These are phyloP conservation scores for Leptographium radiaticola DNA, from an alignment of 2,329 filamentous ascomycete species.

Conservation along the genomic window DNA sequence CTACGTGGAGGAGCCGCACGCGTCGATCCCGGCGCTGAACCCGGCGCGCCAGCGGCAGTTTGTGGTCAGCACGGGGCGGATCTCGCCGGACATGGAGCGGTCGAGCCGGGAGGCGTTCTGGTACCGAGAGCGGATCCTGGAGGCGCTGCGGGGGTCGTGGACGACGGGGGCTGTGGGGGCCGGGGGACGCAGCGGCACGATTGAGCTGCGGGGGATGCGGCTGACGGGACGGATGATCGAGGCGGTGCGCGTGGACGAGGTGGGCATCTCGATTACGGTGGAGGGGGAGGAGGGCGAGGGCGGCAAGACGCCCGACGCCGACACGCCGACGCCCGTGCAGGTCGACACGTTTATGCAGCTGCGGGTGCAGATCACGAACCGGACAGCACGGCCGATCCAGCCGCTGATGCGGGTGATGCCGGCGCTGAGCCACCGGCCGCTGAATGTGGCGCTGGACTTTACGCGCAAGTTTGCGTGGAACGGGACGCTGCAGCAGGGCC, in stretches of 20 bases:
- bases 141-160: constrained; percentile 60
- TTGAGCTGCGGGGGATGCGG: constrained; percentile 66
- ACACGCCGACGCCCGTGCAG: constrained; percentile 15
- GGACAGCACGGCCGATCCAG: constrained; percentile 51
- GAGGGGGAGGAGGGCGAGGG: constrained; percentile 37
- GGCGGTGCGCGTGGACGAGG: constrained; percentile 65
- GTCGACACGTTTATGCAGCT: constrained; percentile 58
- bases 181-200: constrained; percentile 37
- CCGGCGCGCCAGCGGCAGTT: constrained; percentile 81
- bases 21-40: constrained; percentile 67
- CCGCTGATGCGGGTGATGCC: constrained; percentile 68
- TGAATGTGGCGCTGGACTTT: constrained; percentile 63
- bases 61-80: constrained; percentile 68
- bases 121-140: constrained; percentile 74
- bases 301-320: constrained; percentile 9
- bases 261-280: constrained; percentile 53
- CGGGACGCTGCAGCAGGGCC: constrained; percentile 63
- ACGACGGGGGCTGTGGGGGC: constrained; percentile 40
- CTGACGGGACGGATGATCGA: constrained; percentile 71
- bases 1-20: constrained; percentile 63
- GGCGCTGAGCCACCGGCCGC: constrained; percentile 58
- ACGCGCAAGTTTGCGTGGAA: constrained; percentile 76
- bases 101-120: constrained; percentile 75
- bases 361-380: constrained; percentile 60
- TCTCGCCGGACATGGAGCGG: constrained; percentile 68